Base-by-base conservation (phyloP, 495 filamentous ascomycete species). In the Neurospora sp. region DNA sequence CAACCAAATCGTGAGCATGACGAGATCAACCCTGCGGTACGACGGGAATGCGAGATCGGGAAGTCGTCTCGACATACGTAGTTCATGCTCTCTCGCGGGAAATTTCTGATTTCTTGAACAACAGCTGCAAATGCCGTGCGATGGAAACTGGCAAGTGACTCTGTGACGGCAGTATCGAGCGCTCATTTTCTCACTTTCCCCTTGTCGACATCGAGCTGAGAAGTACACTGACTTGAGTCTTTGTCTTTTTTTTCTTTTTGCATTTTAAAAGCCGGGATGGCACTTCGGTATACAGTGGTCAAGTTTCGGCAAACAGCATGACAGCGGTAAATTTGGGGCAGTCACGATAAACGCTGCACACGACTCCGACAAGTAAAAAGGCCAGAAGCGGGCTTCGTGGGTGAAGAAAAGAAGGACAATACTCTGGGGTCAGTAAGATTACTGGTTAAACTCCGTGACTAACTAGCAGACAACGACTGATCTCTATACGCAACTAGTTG, bases 71-170 rank as follows among this genome's bases (percentile, higher is more conserved):
- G 44, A 41, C 22, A 59, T 41, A 31, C 35, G 9, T 70, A 31
- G 69, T 70, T 44, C 10, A n/a, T 31, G 38, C 71, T 40, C 35
- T n/a, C 35, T 35, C n/a, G 37, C 71, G 71, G 59, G 39, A 40
- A 42, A 41, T 72, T 72, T 72, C 71, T 35, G 53, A 16, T 65
- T 35, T 35, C 27, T 35, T 35, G 7, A 35, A 65, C 48, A 72
- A 27, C 53, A 45, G 53, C 53, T 72, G 35, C 69, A 69, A 20
- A 69, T 72, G 48, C 53, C 59, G 71, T 72, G 53, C 53, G 59
- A 72, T 37, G 71, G 71, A 38, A 72, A 69, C 27, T 17, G 53
- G 53, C 53, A 65, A 65, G 53, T 65, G 27, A 35, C 53, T 35
- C 31, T 65, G 17, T 14, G 27, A 7, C 53, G 53, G 27, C 27